Percentiles rank a stretch among this genome's conserved stretches.
These are phyloP conservation scores for Diaporthe nobilis DNA, from an alignment of 2,329 filamentous ascomycete species.

Conservation along the genomic window DNA sequence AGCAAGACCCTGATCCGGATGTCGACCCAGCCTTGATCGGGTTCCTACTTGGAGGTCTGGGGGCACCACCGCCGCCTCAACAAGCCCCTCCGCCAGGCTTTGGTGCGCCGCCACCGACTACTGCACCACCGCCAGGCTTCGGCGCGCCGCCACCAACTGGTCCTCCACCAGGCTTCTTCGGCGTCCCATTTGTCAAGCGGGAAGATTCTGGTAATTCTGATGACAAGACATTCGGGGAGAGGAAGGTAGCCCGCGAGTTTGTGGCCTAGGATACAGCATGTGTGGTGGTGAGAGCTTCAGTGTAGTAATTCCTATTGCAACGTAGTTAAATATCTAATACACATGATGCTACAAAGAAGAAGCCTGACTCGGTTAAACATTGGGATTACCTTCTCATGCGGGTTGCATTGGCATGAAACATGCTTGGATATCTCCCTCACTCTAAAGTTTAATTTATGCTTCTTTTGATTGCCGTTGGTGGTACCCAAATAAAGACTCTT, in stretches of 20 bases:
- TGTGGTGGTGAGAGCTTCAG: background rate
- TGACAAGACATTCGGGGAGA: background rate
- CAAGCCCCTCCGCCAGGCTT: background rate
- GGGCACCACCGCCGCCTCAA: background rate
- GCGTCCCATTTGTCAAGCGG: conserved; percentile 10
- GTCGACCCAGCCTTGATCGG: conserved; percentile 19
- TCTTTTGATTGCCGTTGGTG: background rate
- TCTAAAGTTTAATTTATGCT: background rate
- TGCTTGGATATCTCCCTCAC: background rate
- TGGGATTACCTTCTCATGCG: background rate
- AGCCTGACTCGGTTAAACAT: background rate
- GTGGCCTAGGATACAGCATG: background rate
- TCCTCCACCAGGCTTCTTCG: conserved; percentile 16
- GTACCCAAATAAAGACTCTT: background rate
- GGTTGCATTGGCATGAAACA: background rate
- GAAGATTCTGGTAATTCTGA: background rate
- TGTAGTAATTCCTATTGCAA: background rate
- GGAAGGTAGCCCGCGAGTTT: background rate
- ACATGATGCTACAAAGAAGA: background rate
- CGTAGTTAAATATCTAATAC: conserved; percentile 8
- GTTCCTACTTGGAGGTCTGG: background rate
- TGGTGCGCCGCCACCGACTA: background rate
- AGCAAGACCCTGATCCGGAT: background rate
- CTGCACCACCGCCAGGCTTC: background rate
- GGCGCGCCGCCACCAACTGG: background rate